Conservation (phyloP, 352 stramenopile species). For the Globisporangium ultimum region DNA sequence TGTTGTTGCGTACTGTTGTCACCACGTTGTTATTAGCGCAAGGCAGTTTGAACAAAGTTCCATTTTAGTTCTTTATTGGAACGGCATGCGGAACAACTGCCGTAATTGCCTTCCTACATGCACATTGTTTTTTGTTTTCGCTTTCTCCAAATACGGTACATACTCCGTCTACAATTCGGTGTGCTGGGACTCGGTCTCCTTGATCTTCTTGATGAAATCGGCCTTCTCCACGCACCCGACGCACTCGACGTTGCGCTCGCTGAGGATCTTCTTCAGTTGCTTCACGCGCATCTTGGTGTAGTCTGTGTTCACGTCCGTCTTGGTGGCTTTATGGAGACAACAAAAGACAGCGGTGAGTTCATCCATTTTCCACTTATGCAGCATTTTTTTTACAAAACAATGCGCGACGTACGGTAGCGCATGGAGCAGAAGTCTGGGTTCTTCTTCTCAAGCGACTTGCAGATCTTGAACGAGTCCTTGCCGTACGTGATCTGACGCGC, state of each 20-base stretch:
- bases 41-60: too few relatives aligned
- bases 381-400: neutral
- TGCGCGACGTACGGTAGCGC: slow-evolving; percentile 82
- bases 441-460: slow-evolving; percentile 92
- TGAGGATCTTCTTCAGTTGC: slow-evolving; percentile 93
- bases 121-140: slow-evolving; percentile 1
- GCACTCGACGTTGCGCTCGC: slow-evolving; percentile 90
- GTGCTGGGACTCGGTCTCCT: slow-evolving; percentile 87
- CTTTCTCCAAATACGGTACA: slow-evolving; percentile 7
- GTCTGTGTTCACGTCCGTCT: slow-evolving; percentile 93
- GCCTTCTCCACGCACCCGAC: slow-evolving; percentile 93
- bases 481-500: slow-evolving; percentile 90
- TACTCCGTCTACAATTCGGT: slow-evolving; percentile 62
- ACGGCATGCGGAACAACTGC: neutral
- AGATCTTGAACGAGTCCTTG: slow-evolving; percentile 93
- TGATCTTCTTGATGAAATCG: slow-evolving; percentile 94
- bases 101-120: neutral
- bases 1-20: too few relatives aligned
- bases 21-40: too few relatives aligned
- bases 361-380: neutral
- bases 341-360: neutral
- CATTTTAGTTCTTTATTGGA: too few relatives aligned
- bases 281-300: slow-evolving; percentile 95
- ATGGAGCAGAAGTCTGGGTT: slow-evolving; percentile 94
- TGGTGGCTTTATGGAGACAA: slow-evolving; percentile 61